Base-by-base conservation (phyloP, 441 rosid genomes). In the Rhodomyrtus psidioides region DNA sequence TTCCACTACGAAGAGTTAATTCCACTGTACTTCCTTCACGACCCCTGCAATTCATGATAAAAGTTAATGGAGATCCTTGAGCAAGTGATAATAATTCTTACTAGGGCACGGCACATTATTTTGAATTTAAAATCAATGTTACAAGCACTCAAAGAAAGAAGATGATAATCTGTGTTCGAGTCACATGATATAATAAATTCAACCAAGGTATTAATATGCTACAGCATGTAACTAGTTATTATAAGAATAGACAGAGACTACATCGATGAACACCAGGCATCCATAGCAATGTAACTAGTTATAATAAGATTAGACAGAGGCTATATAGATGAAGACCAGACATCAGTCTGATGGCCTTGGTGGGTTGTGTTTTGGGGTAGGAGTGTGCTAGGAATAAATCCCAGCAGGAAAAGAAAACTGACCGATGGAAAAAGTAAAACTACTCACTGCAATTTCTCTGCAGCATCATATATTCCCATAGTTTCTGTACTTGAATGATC, bases 401-500 rank as follows among this genome's bases (percentile, higher is more conserved):
- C 44, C n/a, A 42, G 13, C 28, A 54, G 28, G 39, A 55, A 76
- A 42, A 27, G 12, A 59, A 23, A 85, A 56, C 28, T 15, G n/a
- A 83, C 57, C 19, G 0, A 26, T 65, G 56, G 70, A 75, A 87
- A 88, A 85, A 53, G 14, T 9, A 65, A 62, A 65, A 65, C 76
- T 30, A 86, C 98, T 93, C 79, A 97, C 99, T 97, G 99, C 93
- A 97, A 92, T 88, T 92, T 90, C 86, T 91, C 95, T 54, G 99
- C 99, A 87, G 98, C 98, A 88, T 97, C 99, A 83, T 97, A 97
- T 84, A 97, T 96, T 62, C 94, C 93, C 92, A 97, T 91, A 88
- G 86, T 90, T 86, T 94, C 94, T 13, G 99, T 94, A 57, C 90
- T 92, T 74, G 91, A 87, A 60, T 93, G 87, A 92, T 93, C 93